Percentiles rank a stretch among this genome's conserved stretches.
Evolutionary conservation across 2,329 filamentous ascomycete genomes (phyloP).

Genomic region (Talaromyces albobiverticillius): DNA sequence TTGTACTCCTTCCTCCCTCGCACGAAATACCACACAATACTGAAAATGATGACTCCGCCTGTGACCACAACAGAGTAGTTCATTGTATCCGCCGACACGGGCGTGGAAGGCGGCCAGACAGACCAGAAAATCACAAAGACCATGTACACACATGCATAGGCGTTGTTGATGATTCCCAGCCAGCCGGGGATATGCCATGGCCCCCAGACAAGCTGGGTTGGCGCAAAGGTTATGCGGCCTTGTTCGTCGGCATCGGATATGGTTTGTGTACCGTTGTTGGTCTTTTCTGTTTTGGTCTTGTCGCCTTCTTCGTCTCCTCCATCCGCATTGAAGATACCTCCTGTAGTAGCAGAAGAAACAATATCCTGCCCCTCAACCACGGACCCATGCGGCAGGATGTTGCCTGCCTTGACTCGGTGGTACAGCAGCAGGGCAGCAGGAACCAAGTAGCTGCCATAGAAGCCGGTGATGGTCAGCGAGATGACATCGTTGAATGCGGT

Average conservation of each 20-base stretch:
- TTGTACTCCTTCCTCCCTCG: conserved; percentile 37
- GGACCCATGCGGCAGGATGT: conserved; percentile 38
- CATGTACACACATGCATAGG: conserved; percentile 53
- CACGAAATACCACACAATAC: conserved; percentile 42
- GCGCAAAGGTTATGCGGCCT: conserved; percentile 23
- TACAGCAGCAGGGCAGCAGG: conserved; percentile 31
- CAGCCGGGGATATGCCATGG: conserved; percentile 54
- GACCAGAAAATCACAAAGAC: conserved; percentile 57
- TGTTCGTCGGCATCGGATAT: conserved; percentile 8
- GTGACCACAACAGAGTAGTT: conserved; percentile 51
- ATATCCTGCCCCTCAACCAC: conserved; percentile 23
- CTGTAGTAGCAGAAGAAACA: background rate
- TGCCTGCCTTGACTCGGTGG: conserved; percentile 30
- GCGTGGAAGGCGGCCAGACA: conserved; percentile 44
- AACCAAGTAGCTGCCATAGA: conserved; percentile 36
- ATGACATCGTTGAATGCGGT: conserved; percentile 51
- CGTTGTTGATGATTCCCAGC: conserved; percentile 54
- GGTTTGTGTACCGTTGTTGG: background rate
- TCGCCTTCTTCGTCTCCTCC: background rate
- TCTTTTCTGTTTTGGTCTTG: background rate
- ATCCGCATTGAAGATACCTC: no score
- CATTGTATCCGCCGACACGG: conserved; percentile 38
- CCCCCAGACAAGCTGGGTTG: conserved; percentile 48
- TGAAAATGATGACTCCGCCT: conserved; percentile 42
- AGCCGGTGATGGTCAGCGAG: conserved; percentile 42